These are phyloP conservation scores for Pichia deserticola DNA, from an alignment of 805 yeast species.

Conservation along the genomic window DNA sequence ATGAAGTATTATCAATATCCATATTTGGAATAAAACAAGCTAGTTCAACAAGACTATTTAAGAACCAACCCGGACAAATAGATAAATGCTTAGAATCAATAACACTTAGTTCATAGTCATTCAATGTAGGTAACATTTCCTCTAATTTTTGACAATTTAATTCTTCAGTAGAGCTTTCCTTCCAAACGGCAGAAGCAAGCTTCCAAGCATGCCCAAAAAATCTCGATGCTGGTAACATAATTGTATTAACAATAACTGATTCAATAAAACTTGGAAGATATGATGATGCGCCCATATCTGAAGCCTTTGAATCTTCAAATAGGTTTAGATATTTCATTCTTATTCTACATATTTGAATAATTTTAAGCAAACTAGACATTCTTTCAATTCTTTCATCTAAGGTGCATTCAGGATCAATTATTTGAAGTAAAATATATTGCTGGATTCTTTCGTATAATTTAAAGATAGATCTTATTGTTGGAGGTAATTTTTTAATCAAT, in stretches of 20 bases:
- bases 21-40: conserved; percentile 74
- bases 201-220: conserved; percentile 64
- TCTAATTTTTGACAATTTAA: conserved; percentile 21
- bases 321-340: conserved; percentile 56
- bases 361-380: conserved; percentile 61
- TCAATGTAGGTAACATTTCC: conserved; percentile 6
- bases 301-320: conserved; percentile 22
- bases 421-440: conserved; percentile 53
- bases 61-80: conserved; percentile 90
- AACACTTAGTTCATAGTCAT: conserved; percentile 2
- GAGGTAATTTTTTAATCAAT: conserved; percentile 49
- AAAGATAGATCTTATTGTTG: conserved; percentile 57
- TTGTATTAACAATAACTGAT: conserved; percentile 63
- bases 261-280: conserved; percentile 81
- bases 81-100: conserved; percentile 35
- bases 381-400: conserved; percentile 54
- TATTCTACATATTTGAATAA: conserved; percentile 56
- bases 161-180: background rate
- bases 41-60: conserved; percentile 70
- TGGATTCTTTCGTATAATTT: conserved; percentile 62
- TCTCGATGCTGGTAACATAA: conserved; percentile 77
- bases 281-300: conserved; percentile 28
- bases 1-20: conserved; percentile 52
- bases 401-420: conserved; percentile 54
- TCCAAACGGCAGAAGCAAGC: conserved; percentile 36